Conservation (phyloP, 441 rosid genomes). For the Syzygium malaccense region DNA sequence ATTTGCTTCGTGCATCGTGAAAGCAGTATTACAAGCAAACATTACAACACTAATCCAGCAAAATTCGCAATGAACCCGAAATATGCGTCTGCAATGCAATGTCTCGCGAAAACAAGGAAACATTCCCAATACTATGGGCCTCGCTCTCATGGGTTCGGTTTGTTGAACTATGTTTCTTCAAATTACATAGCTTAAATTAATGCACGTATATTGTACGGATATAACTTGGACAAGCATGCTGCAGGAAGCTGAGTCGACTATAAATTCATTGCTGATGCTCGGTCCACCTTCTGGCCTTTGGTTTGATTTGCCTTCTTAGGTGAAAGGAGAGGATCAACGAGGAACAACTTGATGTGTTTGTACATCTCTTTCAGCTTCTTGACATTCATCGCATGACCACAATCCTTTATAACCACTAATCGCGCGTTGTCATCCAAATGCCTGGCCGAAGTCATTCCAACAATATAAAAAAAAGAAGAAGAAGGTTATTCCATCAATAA, state of each 20-base stretch:
- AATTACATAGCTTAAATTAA: neutral
- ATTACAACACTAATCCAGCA: neutral
- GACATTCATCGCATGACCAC: neutral
- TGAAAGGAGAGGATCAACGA: neutral
- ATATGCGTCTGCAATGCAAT: neutral
- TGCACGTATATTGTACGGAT: no score
- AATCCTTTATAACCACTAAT: neutral
- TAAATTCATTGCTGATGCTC: neutral
- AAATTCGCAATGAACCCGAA: neutral
- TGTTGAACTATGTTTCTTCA: neutral
- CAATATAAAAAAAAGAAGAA: neutral
- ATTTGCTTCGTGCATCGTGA: neutral
- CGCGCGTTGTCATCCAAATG: neutral
- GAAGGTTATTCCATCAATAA: neutral
- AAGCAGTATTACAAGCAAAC: neutral
- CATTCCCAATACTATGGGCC: neutral
- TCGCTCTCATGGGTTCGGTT: neutral
- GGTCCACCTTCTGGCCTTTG: neutral
- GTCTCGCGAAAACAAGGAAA: neutral
- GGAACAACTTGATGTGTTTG: neutral
- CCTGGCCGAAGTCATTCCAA: neutral
- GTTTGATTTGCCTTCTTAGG: neutral
- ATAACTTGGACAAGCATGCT: neutral
- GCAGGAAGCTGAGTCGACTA: neutral
- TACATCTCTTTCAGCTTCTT: neutral